A percentile compares a stretch with the other conserved stretches of the same genome.
phyloP scores from a whole-genome alignment of 495 filamentous ascomycete species.

The Podospora pseudocomata region DNA sequence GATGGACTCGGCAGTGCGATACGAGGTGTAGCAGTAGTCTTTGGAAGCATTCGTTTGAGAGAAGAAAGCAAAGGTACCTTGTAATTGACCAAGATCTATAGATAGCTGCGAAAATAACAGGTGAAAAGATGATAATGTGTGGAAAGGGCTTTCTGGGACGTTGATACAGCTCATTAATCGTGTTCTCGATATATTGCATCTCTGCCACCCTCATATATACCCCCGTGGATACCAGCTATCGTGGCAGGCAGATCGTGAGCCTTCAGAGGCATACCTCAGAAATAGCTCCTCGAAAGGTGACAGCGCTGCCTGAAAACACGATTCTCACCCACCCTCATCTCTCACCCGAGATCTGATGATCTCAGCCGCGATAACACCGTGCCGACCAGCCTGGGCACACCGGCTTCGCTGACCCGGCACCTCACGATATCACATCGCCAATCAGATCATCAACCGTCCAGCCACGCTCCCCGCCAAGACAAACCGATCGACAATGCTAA shows the following conservation, averaged over 20 bases:
- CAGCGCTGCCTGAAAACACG: not conserved
- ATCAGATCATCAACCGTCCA: not conserved
- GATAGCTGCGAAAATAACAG: too few species aligned
- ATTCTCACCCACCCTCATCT: not conserved
- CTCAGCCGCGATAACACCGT: not conserved
- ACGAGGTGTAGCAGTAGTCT: not conserved
- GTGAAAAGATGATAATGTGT: not conserved
- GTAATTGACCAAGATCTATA: too few species aligned
- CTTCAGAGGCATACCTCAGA: too few species aligned
- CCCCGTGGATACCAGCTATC: too few species aligned
- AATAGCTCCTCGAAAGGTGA: too few species aligned
- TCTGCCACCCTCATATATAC: too few species aligned
- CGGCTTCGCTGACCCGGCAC: not conserved
- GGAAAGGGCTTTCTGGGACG: too few species aligned
- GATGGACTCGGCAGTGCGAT: not conserved
- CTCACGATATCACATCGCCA: not conserved
- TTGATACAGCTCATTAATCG: too few species aligned
- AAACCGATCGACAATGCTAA: not conserved
- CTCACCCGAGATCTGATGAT: not conserved
- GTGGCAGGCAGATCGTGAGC: too few species aligned
- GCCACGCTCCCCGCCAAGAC: not conserved
- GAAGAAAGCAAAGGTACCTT: not conserved
- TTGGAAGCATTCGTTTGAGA: not conserved
- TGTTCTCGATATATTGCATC: too few species aligned
- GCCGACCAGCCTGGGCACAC: not conserved